These are phyloP conservation scores for Singerocomus rubriflavus DNA, from an alignment of 1,284 basidiomycete species.

Conservation along the genomic window DNA sequence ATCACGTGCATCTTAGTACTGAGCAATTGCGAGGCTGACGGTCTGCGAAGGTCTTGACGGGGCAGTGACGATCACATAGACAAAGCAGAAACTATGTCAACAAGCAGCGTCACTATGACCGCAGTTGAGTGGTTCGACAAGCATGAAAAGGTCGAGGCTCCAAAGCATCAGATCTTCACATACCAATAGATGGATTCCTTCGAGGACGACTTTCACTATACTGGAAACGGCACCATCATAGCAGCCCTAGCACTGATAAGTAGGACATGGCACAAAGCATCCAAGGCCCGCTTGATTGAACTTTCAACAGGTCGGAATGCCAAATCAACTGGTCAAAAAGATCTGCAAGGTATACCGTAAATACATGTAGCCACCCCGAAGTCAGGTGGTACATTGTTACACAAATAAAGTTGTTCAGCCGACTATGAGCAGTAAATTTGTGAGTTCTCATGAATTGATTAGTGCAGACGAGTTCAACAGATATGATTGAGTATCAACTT, in stretches of 20 bases:
- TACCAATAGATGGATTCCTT: no score
- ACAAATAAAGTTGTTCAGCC: background rate
- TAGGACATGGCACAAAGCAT: background rate
- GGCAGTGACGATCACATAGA: background rate
- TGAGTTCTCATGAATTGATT: background rate
- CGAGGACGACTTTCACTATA: background rate
- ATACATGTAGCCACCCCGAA: background rate
- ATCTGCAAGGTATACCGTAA: background rate
- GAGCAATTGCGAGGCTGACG: background rate
- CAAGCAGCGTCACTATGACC: background rate
- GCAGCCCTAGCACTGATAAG: no score
- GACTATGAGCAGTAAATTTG: background rate
- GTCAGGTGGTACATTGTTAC: background rate
- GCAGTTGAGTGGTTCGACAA: background rate
- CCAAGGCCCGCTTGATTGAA: background rate
- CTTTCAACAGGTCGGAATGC: background rate
- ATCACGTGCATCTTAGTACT: background rate
- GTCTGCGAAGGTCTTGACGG: background rate
- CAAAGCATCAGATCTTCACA: background rate
- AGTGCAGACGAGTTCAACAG: background rate
- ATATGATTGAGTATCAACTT: background rate
- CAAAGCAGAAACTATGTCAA: background rate
- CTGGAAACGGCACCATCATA: background rate
- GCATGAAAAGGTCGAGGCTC: background rate
- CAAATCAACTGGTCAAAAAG: background rate